A percentile compares a stretch with the other conserved stretches of the same genome.
Conservation (phyloP, 345 rosid genomes). For the Trapa incisa region DNA sequence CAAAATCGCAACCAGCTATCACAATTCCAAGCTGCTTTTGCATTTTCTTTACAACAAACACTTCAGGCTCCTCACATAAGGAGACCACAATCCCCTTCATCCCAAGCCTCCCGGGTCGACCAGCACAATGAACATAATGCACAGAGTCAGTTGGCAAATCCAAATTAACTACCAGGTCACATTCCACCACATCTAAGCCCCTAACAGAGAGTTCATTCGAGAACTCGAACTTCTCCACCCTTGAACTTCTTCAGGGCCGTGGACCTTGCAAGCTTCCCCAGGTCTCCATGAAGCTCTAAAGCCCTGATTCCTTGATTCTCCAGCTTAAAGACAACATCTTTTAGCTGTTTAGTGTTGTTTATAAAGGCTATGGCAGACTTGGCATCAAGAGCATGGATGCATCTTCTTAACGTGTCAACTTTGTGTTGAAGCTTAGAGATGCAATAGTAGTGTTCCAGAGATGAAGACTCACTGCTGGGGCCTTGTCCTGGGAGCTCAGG, state of each 20-base stretch:
- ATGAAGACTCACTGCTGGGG: conserved; percentile 57
- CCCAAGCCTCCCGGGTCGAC: conserved; percentile 81
- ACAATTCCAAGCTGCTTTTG: conserved; percentile 71
- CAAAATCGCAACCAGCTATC: conserved; percentile 60
- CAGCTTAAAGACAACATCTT: conserved; percentile 81
- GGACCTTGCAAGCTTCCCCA: conserved; percentile 89
- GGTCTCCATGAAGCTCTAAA: conserved; percentile 83
- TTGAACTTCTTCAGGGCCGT: conserved; percentile 72
- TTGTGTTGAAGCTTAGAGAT: conserved; percentile 75
- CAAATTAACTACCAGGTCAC: conserved; percentile 85
- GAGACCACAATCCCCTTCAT: conserved; percentile 78
- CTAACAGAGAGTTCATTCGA: conserved; percentile 88
- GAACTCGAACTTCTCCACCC: conserved; percentile 67
- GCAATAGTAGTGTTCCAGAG: conserved; percentile 66
- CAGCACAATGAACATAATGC: conserved; percentile 86
- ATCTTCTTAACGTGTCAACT: conserved; percentile 69
- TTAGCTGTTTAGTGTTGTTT: conserved; percentile 81
- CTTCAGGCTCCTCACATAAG: conserved; percentile 71
- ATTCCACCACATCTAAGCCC: conserved; percentile 80
- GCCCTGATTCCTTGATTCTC: conserved; percentile 79
- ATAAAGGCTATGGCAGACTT: conserved; percentile 80
- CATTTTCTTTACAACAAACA: conserved; percentile 77
- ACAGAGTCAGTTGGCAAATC: conserved; percentile 68
- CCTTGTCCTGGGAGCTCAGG: conserved; percentile 30
- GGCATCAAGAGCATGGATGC: conserved; percentile 79